Percentiles rank a stretch among this genome's conserved stretches.
Conservation (phyloP, 2,329 filamentous ascomycete species). For the Colletotrichum sp. region DNA sequence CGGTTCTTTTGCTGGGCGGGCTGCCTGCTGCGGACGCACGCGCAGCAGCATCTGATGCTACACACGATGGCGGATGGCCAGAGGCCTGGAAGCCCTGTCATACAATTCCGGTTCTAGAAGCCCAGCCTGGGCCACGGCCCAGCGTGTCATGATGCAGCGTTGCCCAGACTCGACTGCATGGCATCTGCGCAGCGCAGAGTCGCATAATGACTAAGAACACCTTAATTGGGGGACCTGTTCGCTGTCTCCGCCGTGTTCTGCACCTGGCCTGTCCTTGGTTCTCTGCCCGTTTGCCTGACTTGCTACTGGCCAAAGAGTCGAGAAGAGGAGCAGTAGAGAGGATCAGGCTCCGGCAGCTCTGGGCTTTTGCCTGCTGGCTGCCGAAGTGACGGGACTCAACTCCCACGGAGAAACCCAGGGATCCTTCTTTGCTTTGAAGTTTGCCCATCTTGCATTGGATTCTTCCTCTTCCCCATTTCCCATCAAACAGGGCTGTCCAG, state of each 20-base stretch:
- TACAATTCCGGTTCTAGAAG: background rate
- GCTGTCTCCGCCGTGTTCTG: background rate
- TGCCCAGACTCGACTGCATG: background rate
- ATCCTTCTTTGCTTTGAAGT: background rate
- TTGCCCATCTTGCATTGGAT: background rate
- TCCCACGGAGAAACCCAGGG: background rate
- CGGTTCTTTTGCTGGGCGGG: background rate
- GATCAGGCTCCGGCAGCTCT: background rate
- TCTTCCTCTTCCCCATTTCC: background rate
- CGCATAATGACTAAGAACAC: constrained; percentile 14
- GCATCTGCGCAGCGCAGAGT: background rate
- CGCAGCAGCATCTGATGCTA: background rate
- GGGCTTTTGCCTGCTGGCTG: background rate
- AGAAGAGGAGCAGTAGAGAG: background rate
- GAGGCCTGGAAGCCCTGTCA: background rate
- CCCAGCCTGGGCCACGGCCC: background rate
- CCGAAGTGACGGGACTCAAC: background rate
- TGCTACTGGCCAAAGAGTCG: background rate
- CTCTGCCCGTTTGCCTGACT: background rate
- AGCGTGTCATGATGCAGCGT: background rate
- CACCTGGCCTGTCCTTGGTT: background rate
- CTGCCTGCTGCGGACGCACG: background rate
- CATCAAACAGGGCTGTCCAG: background rate
- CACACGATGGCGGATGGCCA: background rate
- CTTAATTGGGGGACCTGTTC: constrained; percentile 1